Conservation (phyloP, 345 rosid species). For the Salix exigua region DNA sequence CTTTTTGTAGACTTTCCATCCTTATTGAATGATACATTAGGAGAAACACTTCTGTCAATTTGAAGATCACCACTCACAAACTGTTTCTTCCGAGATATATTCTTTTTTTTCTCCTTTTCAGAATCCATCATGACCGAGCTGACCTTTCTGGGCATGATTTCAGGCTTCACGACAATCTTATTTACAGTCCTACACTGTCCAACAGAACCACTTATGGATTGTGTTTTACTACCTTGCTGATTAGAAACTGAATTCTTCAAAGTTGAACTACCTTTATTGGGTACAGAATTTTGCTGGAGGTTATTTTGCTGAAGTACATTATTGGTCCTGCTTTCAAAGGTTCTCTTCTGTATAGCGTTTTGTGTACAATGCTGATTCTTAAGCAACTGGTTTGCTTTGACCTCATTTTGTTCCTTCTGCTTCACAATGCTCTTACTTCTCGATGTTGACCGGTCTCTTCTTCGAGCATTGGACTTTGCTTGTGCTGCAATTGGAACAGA, state of each 20-base stretch:
- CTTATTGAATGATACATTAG: slow-evolving; percentile 29
- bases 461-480: slow-evolving; percentile 43
- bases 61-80: slow-evolving; percentile 29
- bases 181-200: slow-evolving; percentile 36
- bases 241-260: slow-evolving; percentile 34
- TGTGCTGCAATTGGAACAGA: slow-evolving; percentile 36
- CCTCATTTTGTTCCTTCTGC: slow-evolving; percentile 48
- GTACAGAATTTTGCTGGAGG: slow-evolving; percentile 63
- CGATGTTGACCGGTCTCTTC: slow-evolving; percentile 36
- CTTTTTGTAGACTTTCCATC: slow-evolving; percentile 41
- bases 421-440: slow-evolving; percentile 28
- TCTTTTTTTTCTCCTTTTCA: slow-evolving; percentile 44
- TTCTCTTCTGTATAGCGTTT: slow-evolving; percentile 38
- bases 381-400: slow-evolving; percentile 27
- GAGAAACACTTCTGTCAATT: slow-evolving; percentile 28
- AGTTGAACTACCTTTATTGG: slow-evolving; percentile 31
- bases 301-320: slow-evolving; percentile 55
- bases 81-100: slow-evolving; percentile 38
- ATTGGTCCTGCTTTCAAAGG: slow-evolving; percentile 27
- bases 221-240: slow-evolving; percentile 34
- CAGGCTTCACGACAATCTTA: slow-evolving; percentile 36
- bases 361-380: slow-evolving; percentile 35
- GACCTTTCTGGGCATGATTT: slow-evolving; percentile 35
- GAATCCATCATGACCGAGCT: slow-evolving; percentile 17
- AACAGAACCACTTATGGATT: slow-evolving; percentile 28